Conservation (phyloP, 2,329 filamentous ascomycete species). For the Fusarium virguliforme region DNA sequence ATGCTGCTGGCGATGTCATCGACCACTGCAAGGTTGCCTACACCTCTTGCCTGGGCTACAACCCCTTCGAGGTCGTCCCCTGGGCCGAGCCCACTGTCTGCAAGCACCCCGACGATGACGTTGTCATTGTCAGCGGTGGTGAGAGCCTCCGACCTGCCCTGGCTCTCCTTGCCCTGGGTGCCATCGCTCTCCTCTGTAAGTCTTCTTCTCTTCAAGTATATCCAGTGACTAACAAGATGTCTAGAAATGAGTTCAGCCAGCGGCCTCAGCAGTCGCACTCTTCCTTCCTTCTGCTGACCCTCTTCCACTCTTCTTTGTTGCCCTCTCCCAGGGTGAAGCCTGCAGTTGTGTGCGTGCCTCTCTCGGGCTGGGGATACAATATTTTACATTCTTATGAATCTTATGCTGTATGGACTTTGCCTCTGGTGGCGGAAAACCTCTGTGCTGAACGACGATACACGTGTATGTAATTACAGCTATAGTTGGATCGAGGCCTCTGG, state of each 20-base stretch:
- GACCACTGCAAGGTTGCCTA: slow-evolving; percentile 37
- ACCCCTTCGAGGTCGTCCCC: slow-evolving; percentile 28
- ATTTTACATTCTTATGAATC: slow-evolving; percentile 21
- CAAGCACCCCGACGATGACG: slow-evolving; percentile 34
- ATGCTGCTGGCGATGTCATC: slow-evolving; percentile 30
- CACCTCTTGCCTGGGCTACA: slow-evolving; percentile 39
- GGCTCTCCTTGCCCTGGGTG: slow-evolving; percentile 36
- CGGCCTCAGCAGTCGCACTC: slow-evolving; percentile 2
- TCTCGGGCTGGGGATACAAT: slow-evolving; percentile 22
- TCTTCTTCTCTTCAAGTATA: background rate
- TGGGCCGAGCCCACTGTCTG: slow-evolving; percentile 41
- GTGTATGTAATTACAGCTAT: slow-evolving; percentile 38
- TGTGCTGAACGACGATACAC: slow-evolving; percentile 34
- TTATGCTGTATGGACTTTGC: slow-evolving; percentile 37
- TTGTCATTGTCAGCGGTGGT: slow-evolving; percentile 38
- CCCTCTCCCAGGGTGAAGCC: slow-evolving; percentile 14
- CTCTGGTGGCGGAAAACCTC: slow-evolving; percentile 24
- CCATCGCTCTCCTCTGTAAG: slow-evolving; percentile 41
- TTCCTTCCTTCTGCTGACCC: slow-evolving; percentile 23
- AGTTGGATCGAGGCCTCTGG: slow-evolving; percentile 33
- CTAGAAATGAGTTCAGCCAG: slow-evolving; percentile 21
- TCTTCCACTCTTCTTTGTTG: slow-evolving; percentile 30
- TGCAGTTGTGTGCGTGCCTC: slow-evolving; percentile 35
- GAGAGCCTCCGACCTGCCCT: slow-evolving; percentile 38
- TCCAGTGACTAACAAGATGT: background rate